These are phyloP conservation scores for Beauveria sp. DNA, from an alignment of 2,329 filamentous ascomycete genomes.

Conservation along the genomic window DNA sequence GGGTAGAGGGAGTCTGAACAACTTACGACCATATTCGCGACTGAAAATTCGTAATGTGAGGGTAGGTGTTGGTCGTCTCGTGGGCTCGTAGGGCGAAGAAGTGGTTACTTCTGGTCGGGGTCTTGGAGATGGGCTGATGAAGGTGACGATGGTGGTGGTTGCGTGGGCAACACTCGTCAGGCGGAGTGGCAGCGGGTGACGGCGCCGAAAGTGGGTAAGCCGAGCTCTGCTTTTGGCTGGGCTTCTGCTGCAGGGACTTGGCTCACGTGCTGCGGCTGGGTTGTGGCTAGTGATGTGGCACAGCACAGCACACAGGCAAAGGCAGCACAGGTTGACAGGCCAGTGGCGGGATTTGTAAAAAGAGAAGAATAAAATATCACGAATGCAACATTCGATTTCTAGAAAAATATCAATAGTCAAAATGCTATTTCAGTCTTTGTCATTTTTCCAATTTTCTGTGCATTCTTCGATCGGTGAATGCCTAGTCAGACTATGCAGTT, in stretches of 20 bases:
- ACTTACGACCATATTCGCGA: constrained; percentile 7
- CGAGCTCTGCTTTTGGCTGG: background rate
- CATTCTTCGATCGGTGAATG: too few species aligned
- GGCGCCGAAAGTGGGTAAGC: background rate
- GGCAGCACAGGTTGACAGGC: too few species aligned
- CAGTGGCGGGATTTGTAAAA: too few species aligned
- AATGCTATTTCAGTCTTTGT: too few species aligned
- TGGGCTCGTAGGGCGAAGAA: background rate
- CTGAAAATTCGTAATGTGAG: background rate
- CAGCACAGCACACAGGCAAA: background rate
- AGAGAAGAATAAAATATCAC: too few species aligned
- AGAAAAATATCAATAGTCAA: too few species aligned
- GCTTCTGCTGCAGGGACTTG: background rate
- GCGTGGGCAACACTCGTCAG: constrained; percentile 11
- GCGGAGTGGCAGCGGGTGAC: constrained; percentile 2
- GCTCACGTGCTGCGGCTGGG: background rate
- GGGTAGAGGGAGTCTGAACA: background rate
- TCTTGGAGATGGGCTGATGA: background rate
- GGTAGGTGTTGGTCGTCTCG: background rate
- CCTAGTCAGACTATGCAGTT: too few species aligned
- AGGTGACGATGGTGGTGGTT: constrained; percentile 9
- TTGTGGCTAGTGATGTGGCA: background rate
- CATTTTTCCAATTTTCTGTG: too few species aligned
- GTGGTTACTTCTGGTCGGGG: background rate
- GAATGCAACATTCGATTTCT: too few species aligned